A percentile compares a stretch with the other conserved stretches of the same genome.
These are phyloP conservation scores for Leccinellum luteum DNA, from an alignment of 768 basidiomycete species.

Conservation along the genomic window DNA sequence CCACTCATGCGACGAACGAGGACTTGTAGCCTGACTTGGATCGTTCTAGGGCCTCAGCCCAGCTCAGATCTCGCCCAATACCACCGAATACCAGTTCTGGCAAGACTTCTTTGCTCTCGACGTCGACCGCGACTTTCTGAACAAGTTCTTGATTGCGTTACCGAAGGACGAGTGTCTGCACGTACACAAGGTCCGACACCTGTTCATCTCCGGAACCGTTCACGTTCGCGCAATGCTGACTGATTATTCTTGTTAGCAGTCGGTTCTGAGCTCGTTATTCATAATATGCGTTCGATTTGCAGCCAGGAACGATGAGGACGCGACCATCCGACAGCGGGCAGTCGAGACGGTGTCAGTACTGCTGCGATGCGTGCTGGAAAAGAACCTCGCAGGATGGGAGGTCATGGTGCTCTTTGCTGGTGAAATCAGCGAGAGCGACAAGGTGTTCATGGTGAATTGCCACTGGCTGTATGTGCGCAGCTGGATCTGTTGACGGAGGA, in stretches of 20 bases:
- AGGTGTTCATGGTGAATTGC: slow-evolving; percentile 48
- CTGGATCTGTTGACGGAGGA: not conserved
- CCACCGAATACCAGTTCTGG: slow-evolving; percentile 49
- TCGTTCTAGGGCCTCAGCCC: slow-evolving; percentile 40
- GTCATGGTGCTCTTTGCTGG: slow-evolving; percentile 69
- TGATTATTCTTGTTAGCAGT: slow-evolving; percentile 42
- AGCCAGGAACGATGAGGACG: slow-evolving; percentile 28
- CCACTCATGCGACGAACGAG: not conserved
- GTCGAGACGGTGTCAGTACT: slow-evolving; percentile 50
- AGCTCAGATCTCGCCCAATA: slow-evolving; percentile 42
- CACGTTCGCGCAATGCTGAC: slow-evolving; percentile 8
- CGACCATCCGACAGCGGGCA: slow-evolving; percentile 34
- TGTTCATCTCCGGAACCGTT: not conserved
- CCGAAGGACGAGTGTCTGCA: slow-evolving; percentile 51
- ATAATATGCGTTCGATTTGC: slow-evolving; percentile 42
- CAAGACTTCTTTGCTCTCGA: slow-evolving; percentile 50
- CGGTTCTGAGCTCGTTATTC: slow-evolving; percentile 47
- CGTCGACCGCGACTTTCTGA: slow-evolving; percentile 47
- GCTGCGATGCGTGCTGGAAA: slow-evolving; percentile 48
- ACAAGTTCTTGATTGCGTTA: slow-evolving; percentile 37
- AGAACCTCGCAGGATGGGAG: slow-evolving; percentile 67
- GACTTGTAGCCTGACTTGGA: not conserved
- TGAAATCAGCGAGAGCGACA: slow-evolving; percentile 55
- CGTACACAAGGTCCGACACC: slow-evolving; percentile 45
- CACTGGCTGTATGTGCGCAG: not conserved